These are phyloP conservation scores for Agaricus sinodeliciosus DNA, from an alignment of 768 basidiomycete species.

Conservation along the genomic window DNA sequence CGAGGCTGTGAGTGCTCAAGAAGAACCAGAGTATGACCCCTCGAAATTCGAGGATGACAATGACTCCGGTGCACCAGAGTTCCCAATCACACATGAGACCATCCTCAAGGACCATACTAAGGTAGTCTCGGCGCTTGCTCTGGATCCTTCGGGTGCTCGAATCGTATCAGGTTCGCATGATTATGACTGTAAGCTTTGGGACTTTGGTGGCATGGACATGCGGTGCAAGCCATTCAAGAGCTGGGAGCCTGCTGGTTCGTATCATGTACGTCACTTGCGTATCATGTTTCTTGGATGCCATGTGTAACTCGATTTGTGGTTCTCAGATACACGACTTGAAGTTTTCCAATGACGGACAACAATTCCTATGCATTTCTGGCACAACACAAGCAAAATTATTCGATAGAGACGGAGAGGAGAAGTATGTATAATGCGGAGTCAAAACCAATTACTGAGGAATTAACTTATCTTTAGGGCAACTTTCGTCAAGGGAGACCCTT, in stretches of 20 bases:
- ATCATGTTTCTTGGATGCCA: neutral
- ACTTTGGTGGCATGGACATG: conserved; percentile 96
- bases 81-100: conserved; percentile 90
- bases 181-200: conserved; percentile 98
- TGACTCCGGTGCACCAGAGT: conserved; percentile 35
- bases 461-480: conserved; percentile 60
- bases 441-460: conserved; percentile 16
- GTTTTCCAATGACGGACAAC: conserved; percentile 82
- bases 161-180: conserved; percentile 91
- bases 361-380: conserved; percentile 83
- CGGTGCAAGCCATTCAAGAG: conserved; percentile 91
- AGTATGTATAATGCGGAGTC: conserved; percentile 45
- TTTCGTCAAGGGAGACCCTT: conserved; percentile 92
- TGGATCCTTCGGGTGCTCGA: conserved; percentile 93
- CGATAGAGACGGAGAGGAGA: conserved; percentile 88
- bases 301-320: neutral
- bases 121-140: conserved; percentile 85
- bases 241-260: conserved; percentile 92
- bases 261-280: conserved; percentile 57
- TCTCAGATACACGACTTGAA: conserved; percentile 83
- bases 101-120: conserved; percentile 92
- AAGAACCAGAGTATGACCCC: conserved; percentile 56
- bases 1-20: conserved; percentile 17
- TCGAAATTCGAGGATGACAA: conserved; percentile 42
- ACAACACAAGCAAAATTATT: conserved; percentile 85